Evolutionary conservation across 371 early-diverging fungal genomes (phyloP).

Genomic region (Lichtheimia corymbifera): DNA sequence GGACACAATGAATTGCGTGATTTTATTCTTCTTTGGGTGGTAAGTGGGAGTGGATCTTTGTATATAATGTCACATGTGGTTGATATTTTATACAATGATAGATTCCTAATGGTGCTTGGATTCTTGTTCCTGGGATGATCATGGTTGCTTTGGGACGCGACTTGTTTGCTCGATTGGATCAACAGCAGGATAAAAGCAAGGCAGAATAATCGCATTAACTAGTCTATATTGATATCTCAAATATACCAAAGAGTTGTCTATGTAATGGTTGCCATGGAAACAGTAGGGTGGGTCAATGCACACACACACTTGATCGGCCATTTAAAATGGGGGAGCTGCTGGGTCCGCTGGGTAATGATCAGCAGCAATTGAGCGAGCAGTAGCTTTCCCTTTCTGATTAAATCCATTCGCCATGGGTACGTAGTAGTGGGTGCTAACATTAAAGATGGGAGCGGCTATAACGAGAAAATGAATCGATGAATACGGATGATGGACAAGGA

Average conservation of each 20-base stretch:
- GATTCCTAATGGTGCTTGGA: constrained; percentile 46
- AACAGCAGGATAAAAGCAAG: background rate
- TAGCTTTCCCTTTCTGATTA: background rate
- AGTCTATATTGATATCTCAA: no score
- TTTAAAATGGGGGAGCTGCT: no score
- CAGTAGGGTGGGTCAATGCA: no score
- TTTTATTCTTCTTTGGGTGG: constrained; percentile 32
- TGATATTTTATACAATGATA: constrained; percentile 2
- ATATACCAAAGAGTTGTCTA: no score
- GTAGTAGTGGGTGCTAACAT: background rate
- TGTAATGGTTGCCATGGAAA: no score
- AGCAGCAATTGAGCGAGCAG: no score
- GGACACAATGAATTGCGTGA: constrained; percentile 27
- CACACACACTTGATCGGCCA: no score
- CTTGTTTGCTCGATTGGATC: constrained; percentile 20
- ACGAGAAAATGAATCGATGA: background rate
- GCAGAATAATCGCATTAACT: no score
- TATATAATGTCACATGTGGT: background rate
- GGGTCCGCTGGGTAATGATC: no score
- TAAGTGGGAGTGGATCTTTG: constrained; percentile 14
- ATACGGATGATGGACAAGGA: constrained; percentile 1
- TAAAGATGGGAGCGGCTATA: no score
- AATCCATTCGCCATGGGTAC: constrained; percentile 5
- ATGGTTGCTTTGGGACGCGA: constrained; percentile 25
- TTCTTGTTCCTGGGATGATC: constrained; percentile 30